Conservation (phyloP, 768 basidiomycete species). For the Postia placenta region DNA sequence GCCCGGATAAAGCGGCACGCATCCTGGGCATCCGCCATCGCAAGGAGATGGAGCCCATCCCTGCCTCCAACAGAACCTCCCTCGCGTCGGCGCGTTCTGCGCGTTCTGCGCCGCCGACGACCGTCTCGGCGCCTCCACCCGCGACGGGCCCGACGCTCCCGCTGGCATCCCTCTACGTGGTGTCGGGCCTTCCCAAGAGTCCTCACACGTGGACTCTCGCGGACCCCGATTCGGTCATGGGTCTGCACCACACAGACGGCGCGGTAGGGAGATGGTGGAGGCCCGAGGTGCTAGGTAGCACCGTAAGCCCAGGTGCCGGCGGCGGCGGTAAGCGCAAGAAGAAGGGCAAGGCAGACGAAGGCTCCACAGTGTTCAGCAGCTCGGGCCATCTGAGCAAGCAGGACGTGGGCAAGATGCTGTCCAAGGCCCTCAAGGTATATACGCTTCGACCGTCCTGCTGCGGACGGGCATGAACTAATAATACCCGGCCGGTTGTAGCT, state of each 20-base stretch:
- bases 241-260: conserved; percentile 76
- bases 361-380: conserved; percentile 59
- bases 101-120: conserved; percentile 36
- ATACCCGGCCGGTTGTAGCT: conserved; percentile 45
- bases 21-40: conserved; percentile 72
- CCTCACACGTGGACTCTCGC: conserved; percentile 88
- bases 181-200: conserved; percentile 83
- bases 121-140: conserved; percentile 43
- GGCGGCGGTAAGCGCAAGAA: conserved; percentile 54
- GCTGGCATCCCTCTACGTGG: conserved; percentile 79
- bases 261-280: conserved; percentile 89
- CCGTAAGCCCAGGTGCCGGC: conserved; percentile 78
- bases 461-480: neutral
- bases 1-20: conserved; percentile 71
- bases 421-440: conserved; percentile 81
- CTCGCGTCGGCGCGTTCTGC: conserved; percentile 71
- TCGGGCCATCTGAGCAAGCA: conserved; percentile 78
- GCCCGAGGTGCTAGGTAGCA: conserved; percentile 86
- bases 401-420: conserved; percentile 86
- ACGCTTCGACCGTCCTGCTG: neutral
- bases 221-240: conserved; percentile 76
- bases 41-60: conserved; percentile 81
- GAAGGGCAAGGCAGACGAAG: conserved; percentile 57
- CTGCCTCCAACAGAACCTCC: conserved; percentile 68
- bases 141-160: conserved; percentile 67